Evolutionary conservation across 176 grass and related monocot genomes (phyloP), one percentile per base, ranked within the genome.

Genomic region (Luzula sylvatica): DNA sequence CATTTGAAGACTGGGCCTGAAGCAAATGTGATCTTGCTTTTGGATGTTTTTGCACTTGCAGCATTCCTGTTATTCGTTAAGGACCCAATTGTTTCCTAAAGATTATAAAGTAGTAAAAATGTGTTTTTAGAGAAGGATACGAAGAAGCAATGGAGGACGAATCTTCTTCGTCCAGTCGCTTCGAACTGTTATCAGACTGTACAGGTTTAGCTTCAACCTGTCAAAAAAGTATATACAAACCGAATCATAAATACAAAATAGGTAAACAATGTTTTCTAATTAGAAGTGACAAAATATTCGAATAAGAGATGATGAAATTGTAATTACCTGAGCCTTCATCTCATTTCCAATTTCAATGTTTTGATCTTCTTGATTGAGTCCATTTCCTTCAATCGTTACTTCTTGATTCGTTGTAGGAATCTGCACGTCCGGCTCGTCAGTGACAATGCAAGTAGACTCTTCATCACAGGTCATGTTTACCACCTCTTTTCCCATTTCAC

Each of bases 101-200:
- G 30, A 7, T 35, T 7, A 35, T 0, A 35, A 35, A 7, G 5
- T 30, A 8, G 16, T 49, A 4, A 8, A 20, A 45, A 46, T 17
- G 12, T 17, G 3, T 32, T 50, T 19, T 35, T 7, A 35, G 30
- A 46, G 12, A 64, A 64, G 60, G 60, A 64, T 64, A 64, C 60
- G 60, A 64, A 64, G 60, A 64, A 64, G 60, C 14, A 64, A 64
- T 24, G 12, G 60, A 64, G 43, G 42, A 64, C 14, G 43, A 19
- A 50, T 64, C 60, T 15, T 64, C 60, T 50, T 64, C 60, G 28
- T 50, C 60, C 0, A 49, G 41, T 20, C 43, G 39, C 47, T 47
- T 64, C 11, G 25, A 20, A 50, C 60, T 46, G 24, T 44, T 64
- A 45, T 49, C 60, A 64, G 60, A 64, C 47, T 64, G 60, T 49